phyloP scores from a whole-genome alignment of 2,329 filamentous ascomycete species.

The Anthostomella pinea region DNA sequence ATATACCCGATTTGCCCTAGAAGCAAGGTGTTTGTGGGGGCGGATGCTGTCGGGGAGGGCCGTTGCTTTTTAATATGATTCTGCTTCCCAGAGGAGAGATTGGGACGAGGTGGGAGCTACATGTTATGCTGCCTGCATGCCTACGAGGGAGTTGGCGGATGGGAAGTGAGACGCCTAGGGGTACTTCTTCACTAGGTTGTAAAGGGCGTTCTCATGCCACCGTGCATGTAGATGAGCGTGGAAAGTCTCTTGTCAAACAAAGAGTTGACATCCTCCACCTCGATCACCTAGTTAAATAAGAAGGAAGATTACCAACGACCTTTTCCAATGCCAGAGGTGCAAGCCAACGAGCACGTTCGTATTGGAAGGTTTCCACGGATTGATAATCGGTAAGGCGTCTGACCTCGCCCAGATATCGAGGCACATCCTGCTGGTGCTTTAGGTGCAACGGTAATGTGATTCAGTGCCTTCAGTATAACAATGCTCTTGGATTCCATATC shows the following conservation, averaged over 20 bases:
- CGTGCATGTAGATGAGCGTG: too few relatives aligned
- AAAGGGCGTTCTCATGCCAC: conserved; percentile 12
- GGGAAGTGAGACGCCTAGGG: conserved; percentile 11
- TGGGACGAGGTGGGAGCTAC: conserved; percentile 10
- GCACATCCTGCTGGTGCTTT: too few relatives aligned
- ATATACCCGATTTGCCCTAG: conserved; percentile 39
- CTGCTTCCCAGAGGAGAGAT: conserved; percentile 13
- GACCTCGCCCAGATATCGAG: too few relatives aligned
- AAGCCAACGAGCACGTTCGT: too few relatives aligned
- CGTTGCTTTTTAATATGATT: conserved; percentile 27
- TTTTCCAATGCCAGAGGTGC: too few relatives aligned
- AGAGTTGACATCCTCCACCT: neutral
- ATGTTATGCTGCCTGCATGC: conserved; percentile 22
- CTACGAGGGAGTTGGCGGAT: conserved; percentile 13
- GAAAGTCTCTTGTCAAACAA: neutral
- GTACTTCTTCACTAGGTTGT: conserved; percentile 12
- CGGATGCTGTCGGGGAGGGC: conserved; percentile 31
- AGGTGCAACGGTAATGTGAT: too few relatives aligned
- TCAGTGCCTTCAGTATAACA: too few relatives aligned
- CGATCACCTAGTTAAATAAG: conserved; percentile 10
- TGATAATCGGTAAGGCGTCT: too few relatives aligned
- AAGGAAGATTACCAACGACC: too few relatives aligned
- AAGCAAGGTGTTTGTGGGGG: conserved; percentile 31
- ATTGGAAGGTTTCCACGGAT: too few relatives aligned
- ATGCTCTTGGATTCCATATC: too few relatives aligned